Evolutionary conservation across 169 alveolate species (phyloP), one percentile per base, ranked within the genome.

Genomic region (Eimeria praecox): DNA sequence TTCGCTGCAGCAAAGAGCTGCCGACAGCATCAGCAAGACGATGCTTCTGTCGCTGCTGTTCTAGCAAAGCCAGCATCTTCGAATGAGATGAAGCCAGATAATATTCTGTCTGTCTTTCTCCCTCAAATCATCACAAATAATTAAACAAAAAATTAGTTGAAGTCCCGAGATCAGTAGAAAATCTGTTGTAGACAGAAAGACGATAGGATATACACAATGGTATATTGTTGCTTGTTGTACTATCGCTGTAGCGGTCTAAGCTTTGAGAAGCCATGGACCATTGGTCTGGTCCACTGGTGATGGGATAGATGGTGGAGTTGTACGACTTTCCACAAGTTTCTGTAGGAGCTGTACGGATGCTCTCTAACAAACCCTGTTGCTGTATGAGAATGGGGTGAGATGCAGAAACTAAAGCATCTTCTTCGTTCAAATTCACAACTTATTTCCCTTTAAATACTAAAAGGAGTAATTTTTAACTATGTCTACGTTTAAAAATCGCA

Each of bases 31-130:
- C 69, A 2, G 90, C 90, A 52, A 38, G 8, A 3, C 54, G 64
- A 33, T 82, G 90, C n/a, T 82, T 82, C 69, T 82, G 73, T 22
- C 56, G 64, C 71, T 82, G 90, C 73, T 49, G 1, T 22, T 82
- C 49, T 24, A 82, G 44, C 73, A 82, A 49, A 5, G 90, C 90
- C 52, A 40, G 69, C 90, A 82, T 82, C 46, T 38, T 82, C 27
- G n/a, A n/a, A 12, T 18, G 14, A 16, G 27, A 18, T 56, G 14
- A 12, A 38, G 12, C 22, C 5, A 33, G 46, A 9, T 3, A 9
- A 69, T 3, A 69, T 5, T 33, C 40, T 33, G 16, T 69, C 82
- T 10, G 4, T 69, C n/a, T 69, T 69, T 12, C 5, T 49, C 5
- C 5, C 12, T 49, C 56, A 49, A 5, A 12, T 12, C 56, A 49